Base-by-base conservation (phyloP, 805 yeast species). In the Candida glaebosa region DNA sequence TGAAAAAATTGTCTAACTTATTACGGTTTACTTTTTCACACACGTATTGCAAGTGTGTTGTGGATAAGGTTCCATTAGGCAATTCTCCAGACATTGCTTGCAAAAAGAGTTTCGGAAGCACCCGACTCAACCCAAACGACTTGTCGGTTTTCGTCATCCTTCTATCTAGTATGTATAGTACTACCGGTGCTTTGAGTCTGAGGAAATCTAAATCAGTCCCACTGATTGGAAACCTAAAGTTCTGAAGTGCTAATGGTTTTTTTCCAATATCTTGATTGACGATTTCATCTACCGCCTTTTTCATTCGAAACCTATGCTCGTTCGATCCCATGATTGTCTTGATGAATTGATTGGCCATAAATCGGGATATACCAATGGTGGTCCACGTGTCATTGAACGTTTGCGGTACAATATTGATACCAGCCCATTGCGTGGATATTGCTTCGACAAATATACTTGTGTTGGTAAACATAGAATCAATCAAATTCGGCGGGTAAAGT, bases 1-100 rank as follows among this genome's bases (percentile, higher is more conserved):
- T 82, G 63, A 93, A 93, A 55, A 93, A 93, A 1, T 71, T 53
- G 34, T 87, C 96, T 6, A 93, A 69, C 46, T 86, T 81, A 52
- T 82, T 86, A 50, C 91, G 88, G 43, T 91, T 87, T 6, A 93
- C 97, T 51, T 89, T 85, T 57, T 93, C 99, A 61, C 97, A 90
- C n/a, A 89, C 84, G 50, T 86, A 83, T 52, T 86, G 95, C 56
- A 93, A 90, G 63, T 93, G 97, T 8, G 74, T 69, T 0, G 96
- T 82, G 5, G 95, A 82, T 18, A 91, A 60, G 12, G 81, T 74
- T 9, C 93, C 87, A 53, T 84, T 84, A 12, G 78, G 78, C 38
- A 93, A 67, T 53, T 93, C 99, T 14, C 95, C 96, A 5, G 96
- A 87, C 96, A 93, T 88, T 0, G 95, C 95, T 59, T 93, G 97